These are phyloP conservation scores for Amoeboaphelidium protococcarum DNA, from an alignment of 371 early-diverging fungal species.

Conservation along the genomic window DNA sequence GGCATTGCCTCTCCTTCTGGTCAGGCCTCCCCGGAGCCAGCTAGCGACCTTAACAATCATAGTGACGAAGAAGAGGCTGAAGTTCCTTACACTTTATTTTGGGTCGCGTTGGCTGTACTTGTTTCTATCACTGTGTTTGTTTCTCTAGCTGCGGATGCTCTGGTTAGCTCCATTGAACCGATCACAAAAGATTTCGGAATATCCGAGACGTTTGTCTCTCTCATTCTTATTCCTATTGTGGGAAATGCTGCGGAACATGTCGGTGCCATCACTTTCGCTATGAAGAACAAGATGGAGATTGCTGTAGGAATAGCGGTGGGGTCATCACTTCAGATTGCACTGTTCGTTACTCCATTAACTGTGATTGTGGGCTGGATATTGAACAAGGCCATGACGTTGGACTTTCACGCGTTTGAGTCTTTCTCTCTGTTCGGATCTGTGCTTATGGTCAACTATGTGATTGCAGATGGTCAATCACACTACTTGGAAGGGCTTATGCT, in stretches of 20 bases:
- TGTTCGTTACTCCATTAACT: conserved; percentile 57
- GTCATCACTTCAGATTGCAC: conserved; percentile 67
- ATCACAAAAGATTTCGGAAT: conserved; percentile 19
- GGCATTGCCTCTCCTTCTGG: conserved; percentile 5
- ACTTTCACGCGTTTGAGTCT: conserved; percentile 53
- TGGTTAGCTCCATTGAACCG: conserved; percentile 51
- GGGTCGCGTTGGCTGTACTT: conserved; percentile 8
- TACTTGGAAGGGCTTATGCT: conserved; percentile 67
- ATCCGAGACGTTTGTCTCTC: conserved; percentile 49
- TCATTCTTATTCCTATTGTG: conserved; percentile 58
- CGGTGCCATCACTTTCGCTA: conserved; percentile 49
- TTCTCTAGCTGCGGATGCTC: conserved; percentile 45
- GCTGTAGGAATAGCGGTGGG: conserved; percentile 61
- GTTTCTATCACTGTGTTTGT: conserved; percentile 25
- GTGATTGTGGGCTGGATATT: conserved; percentile 71
- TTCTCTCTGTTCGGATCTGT: conserved; percentile 51
- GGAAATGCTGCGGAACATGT: conserved; percentile 35
- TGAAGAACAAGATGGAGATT: conserved; percentile 67
- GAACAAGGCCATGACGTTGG: conserved; percentile 35
- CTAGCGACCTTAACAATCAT: too few species aligned
- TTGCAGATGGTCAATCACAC: conserved; percentile 39
- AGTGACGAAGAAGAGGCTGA: conserved; percentile 20
- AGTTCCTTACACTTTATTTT: conserved; percentile 8
- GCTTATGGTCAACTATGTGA: conserved; percentile 48
- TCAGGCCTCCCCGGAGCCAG: conserved; percentile 7